These are phyloP conservation scores for Boletus subcaerulescens DNA, from an alignment of 768 basidiomycete genomes.

Conservation along the genomic window DNA sequence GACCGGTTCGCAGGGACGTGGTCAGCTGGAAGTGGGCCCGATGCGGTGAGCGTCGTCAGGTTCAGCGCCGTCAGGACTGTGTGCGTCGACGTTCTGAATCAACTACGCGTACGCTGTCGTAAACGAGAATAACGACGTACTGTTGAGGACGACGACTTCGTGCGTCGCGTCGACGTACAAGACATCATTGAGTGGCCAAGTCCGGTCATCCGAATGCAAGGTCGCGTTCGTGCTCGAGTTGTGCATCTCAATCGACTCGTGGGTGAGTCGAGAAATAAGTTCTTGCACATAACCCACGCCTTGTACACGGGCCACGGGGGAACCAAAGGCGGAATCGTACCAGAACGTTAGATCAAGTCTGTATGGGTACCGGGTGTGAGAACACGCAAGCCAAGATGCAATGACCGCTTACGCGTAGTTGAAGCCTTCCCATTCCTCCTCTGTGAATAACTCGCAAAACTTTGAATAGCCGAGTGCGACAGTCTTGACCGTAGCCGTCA, in stretches of 20 bases:
- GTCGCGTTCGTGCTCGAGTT: constrained; percentile 87
- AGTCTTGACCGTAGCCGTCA: constrained; percentile 48
- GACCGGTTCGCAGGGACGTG: constrained; percentile 64
- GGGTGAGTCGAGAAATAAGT: constrained; percentile 76
- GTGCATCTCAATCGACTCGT: constrained; percentile 64
- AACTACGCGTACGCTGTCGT: background rate
- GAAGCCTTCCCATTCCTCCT: constrained; percentile 92
- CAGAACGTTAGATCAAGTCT: constrained; percentile 26
- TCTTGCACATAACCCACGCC: constrained; percentile 84
- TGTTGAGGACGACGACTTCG: constrained; percentile 87
- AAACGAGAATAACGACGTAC: constrained; percentile 36
- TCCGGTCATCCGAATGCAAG: constrained; percentile 61
- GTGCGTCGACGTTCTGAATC: background rate
- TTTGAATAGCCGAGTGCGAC: constrained; percentile 89
- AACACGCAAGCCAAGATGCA: background rate
- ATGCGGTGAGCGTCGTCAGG: constrained; percentile 64
- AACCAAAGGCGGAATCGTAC: constrained; percentile 79
- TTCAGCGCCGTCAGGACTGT: constrained; percentile 84
- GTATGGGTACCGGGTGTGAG: background rate
- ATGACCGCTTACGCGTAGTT: constrained; percentile 64
- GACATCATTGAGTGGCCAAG: constrained; percentile 68
- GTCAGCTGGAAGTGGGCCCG: constrained; percentile 73
- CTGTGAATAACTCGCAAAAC: constrained; percentile 88
- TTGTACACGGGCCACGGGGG: constrained; percentile 70
- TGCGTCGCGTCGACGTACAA: constrained; percentile 90